Conservation (phyloP, 768 basidiomycete species). For the Lepiota venenata region DNA sequence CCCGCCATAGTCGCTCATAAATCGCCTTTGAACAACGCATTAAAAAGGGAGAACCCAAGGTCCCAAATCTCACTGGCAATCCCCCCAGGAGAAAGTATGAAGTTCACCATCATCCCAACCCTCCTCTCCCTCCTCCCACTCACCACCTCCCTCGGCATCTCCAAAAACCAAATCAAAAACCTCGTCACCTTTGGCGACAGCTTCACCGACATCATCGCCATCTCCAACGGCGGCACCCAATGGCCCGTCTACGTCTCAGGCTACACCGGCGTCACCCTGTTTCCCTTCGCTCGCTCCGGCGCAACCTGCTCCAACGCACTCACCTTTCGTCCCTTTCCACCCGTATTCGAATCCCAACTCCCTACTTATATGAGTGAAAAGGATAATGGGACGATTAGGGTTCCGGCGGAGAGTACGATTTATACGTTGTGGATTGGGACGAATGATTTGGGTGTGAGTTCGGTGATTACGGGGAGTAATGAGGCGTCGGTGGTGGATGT, state of each 20-base stretch:
- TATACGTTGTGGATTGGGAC: conserved; percentile 71
- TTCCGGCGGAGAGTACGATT: conserved; percentile 44
- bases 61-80: no score
- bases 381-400: conserved; percentile 35
- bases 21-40: no score
- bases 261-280: conserved; percentile 49
- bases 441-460: conserved; percentile 56
- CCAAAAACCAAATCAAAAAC: conserved; percentile 47
- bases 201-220: conserved; percentile 48
- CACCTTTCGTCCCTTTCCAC: conserved; percentile 55
- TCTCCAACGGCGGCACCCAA: conserved; percentile 39
- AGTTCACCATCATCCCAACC: not conserved
- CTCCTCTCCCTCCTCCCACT: conserved; percentile 2
- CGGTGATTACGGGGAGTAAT: conserved; percentile 50
- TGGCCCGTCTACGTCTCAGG: conserved; percentile 63
- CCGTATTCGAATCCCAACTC: conserved; percentile 55
- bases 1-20: no score
- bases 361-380: conserved; percentile 46
- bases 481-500: conserved; percentile 57
- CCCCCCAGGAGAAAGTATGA: no score
- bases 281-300: conserved; percentile 58
- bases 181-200: conserved; percentile 70
- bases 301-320: conserved; percentile 65
- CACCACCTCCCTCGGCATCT: conserved; percentile 1
- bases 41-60: no score